A percentile compares a stretch with the other conserved stretches of the same genome.
phyloP scores from a whole-genome alignment of 495 filamentous ascomycete species.

The Talaromyces thailandensis region DNA sequence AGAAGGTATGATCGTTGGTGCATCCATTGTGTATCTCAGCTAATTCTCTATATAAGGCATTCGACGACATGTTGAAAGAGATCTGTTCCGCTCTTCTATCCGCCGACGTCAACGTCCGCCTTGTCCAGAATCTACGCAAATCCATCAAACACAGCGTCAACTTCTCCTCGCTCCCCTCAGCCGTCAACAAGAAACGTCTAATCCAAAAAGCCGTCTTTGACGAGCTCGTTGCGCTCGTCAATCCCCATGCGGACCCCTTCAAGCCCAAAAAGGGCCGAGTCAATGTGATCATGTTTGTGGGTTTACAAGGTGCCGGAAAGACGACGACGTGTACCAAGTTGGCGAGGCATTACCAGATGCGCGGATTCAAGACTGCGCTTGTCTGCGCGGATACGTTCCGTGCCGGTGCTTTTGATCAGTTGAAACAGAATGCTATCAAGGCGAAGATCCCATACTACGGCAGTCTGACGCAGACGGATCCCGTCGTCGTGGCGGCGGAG shows the following conservation, averaged over 20 bases:
- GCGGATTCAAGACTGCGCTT: constrained; percentile 88
- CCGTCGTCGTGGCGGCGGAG: constrained; percentile 82
- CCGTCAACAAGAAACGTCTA: constrained; percentile 92
- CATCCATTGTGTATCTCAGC: background rate
- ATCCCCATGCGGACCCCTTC: constrained; percentile 92
- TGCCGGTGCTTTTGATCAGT: constrained; percentile 94
- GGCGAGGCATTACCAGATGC: constrained; percentile 85
- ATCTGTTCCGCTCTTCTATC: constrained; percentile 90
- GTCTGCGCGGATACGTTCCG: constrained; percentile 99
- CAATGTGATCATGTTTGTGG: constrained; percentile 99
- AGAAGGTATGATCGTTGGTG: constrained; percentile 58
- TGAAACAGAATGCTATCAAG: constrained; percentile 98
- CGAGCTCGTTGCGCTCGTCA: constrained; percentile 88
- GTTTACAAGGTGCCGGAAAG: constrained; percentile 93
- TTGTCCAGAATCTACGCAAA: constrained; percentile 87
- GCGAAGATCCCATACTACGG: constrained; percentile 99
- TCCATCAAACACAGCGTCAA: constrained; percentile 87
- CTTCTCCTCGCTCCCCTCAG: constrained; percentile 79
- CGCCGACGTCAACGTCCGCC: constrained; percentile 91
- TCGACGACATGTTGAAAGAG: constrained; percentile 96
- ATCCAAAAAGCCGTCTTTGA: constrained; percentile 99
- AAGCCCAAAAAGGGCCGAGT: constrained; percentile 93
- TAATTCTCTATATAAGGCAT: constrained; percentile 48
- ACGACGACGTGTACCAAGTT: constrained; percentile 98
- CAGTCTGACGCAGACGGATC: constrained; percentile 90